Conservation (phyloP, 139 green algal genomes). For the Dunaliella primolecta region DNA sequence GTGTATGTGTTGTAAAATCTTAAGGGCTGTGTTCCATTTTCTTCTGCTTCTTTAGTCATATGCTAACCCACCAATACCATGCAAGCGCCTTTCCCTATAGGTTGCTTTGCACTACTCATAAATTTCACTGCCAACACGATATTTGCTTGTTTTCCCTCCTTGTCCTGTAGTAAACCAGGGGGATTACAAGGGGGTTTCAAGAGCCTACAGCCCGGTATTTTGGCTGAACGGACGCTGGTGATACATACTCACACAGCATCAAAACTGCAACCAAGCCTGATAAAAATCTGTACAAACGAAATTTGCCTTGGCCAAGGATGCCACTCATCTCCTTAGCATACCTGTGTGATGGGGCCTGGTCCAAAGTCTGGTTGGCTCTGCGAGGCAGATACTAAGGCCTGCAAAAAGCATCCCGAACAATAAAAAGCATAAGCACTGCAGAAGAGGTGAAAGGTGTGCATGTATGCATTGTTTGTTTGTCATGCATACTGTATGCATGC, state of each 20-base stretch:
- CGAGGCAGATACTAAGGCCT: background rate
- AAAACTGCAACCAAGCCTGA: background rate
- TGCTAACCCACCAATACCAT: too few species aligned
- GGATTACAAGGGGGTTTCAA: too few species aligned
- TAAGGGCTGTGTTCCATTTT: too few species aligned
- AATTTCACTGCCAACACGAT: background rate
- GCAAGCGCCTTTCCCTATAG: too few species aligned
- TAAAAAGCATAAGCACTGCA: background rate
- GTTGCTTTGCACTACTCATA: too few species aligned
- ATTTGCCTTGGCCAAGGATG: background rate
- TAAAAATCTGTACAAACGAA: background rate
- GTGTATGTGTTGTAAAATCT: background rate
- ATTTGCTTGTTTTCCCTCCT: background rate
- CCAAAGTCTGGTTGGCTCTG: background rate
- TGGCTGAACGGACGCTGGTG: too few species aligned
- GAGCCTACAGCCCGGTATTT: too few species aligned
- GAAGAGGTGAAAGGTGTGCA: background rate
- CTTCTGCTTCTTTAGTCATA: too few species aligned
- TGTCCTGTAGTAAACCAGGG: background rate
- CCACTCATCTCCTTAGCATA: background rate
- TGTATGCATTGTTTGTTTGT: background rate
- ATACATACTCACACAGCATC: too few species aligned
- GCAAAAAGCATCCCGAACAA: background rate
- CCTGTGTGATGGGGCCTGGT: background rate
- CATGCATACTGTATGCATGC: slow-evolving; percentile 56